These are phyloP conservation scores for Prunus mume DNA, from an alignment of 306 rosid genomes.

Conservation along the genomic window DNA sequence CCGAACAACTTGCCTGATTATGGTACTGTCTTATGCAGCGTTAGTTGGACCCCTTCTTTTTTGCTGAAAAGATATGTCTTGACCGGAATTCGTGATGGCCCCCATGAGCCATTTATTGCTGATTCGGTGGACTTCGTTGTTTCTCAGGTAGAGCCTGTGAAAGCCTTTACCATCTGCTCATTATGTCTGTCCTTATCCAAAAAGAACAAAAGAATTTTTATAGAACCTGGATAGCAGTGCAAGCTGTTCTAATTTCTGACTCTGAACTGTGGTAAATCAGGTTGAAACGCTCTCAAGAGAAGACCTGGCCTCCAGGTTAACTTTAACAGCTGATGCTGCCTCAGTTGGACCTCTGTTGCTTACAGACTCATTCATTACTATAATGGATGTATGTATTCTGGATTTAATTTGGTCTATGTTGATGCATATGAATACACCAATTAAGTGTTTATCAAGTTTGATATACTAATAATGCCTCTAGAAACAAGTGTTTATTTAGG, in stretches of 20 bases:
- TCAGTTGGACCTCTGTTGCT: slow-evolving; percentile 84
- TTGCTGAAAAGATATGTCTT: slow-evolving; percentile 93
- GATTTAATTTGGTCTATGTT: slow-evolving; percentile 13
- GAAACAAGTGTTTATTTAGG: neutral
- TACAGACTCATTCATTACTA: slow-evolving; percentile 78
- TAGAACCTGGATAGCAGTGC: neutral
- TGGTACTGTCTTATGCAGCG: slow-evolving; percentile 56
- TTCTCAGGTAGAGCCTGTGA: slow-evolving; percentile 74
- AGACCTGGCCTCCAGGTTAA: slow-evolving; percentile 92
- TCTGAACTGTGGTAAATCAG: slow-evolving; percentile 35
- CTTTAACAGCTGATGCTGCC: slow-evolving; percentile 81
- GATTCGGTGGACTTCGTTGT: slow-evolving; percentile 99
- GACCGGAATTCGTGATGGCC: slow-evolving; percentile 97
- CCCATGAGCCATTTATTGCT: slow-evolving; percentile 97
- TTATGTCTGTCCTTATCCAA: neutral
- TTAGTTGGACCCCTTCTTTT: slow-evolving; percentile 97
- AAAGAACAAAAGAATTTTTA: neutral
- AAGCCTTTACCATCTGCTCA: slow-evolving; percentile 23
- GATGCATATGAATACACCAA: neutral
- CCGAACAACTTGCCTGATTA: slow-evolving; percentile 35
- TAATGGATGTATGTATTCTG: slow-evolving; percentile 88
- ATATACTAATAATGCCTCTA: neutral
- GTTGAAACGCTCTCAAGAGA: slow-evolving; percentile 93
- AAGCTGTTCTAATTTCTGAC: neutral
- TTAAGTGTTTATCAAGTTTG: too few relatives aligned